A percentile compares a stretch with the other conserved stretches of the same genome.
Conservation (phyloP, 1,284 basidiomycete genomes). For the Malassezia globosa region DNA sequence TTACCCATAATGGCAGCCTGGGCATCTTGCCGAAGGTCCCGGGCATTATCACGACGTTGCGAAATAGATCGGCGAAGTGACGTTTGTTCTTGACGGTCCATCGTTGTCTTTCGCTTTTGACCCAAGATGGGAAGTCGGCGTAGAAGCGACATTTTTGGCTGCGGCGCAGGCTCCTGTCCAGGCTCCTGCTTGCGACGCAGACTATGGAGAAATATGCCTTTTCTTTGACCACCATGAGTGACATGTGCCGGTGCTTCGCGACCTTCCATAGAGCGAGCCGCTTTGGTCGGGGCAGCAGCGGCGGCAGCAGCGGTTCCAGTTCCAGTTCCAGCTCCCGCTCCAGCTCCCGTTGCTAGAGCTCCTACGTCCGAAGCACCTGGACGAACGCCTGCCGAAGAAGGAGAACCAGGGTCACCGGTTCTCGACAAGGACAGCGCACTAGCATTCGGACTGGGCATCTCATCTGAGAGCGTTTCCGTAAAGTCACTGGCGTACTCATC, state of each 20-base stretch:
- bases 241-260: background rate
- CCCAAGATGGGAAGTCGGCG: background rate
- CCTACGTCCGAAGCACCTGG: no score
- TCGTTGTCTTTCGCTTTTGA: background rate
- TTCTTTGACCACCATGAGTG: background rate
- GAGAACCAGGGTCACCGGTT: no score
- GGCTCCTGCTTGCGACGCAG: background rate
- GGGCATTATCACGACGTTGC: constrained; percentile 7
- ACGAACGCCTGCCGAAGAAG: no score
- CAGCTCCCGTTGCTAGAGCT: no score
- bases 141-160: background rate
- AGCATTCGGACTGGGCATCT: background rate
- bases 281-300: no score
- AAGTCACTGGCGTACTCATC: constrained; percentile 4
- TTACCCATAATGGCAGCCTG: background rate
- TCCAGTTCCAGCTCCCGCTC: no score
- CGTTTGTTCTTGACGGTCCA: no score
- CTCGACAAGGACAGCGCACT: background rate
- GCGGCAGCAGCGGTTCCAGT: no score
- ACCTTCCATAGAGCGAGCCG: no score
- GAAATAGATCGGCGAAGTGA: background rate
- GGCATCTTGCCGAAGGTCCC: constrained; percentile 4
- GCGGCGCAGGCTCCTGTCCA: background rate
- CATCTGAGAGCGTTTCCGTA: constrained; percentile 4
- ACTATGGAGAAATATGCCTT: background rate